Conservation (phyloP, 208 protist species). For the Borovskyia barvae region DNA sequence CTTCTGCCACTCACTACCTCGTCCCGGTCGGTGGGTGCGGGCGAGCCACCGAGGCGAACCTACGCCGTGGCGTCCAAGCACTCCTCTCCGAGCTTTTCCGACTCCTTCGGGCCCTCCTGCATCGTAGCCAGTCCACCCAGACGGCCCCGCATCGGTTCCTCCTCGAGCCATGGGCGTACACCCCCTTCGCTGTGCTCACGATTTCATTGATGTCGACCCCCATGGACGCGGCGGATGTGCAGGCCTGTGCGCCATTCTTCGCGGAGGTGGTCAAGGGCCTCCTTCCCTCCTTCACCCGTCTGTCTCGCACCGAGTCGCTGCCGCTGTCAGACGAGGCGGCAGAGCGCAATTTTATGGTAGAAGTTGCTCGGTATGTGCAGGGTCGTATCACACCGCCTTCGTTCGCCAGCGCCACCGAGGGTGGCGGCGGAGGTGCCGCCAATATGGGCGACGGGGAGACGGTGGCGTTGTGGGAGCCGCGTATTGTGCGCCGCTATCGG, state of each 20-base stretch:
- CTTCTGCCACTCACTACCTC: slow-evolving; percentile 39
- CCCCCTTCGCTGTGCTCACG: slow-evolving; percentile 43
- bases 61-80: slow-evolving; percentile 47
- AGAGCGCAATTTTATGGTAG: slow-evolving; percentile 23
- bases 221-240: slow-evolving; percentile 48
- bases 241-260: slow-evolving; percentile 34
- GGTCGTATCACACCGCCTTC: slow-evolving; percentile 1
- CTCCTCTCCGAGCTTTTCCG: slow-evolving; percentile 43
- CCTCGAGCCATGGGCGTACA: slow-evolving; percentile 58
- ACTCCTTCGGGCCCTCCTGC: slow-evolving; percentile 32
- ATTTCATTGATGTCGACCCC: slow-evolving; percentile 58
- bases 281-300: slow-evolving; percentile 53
- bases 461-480: slow-evolving; percentile 20
- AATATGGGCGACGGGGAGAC: slow-evolving; percentile 14
- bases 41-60: slow-evolving; percentile 28
- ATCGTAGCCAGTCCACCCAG: slow-evolving; percentile 26
- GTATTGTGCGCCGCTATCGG: slow-evolving; percentile 14
- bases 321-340: slow-evolving; percentile 21
- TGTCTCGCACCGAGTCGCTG: slow-evolving; percentile 51
- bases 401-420: neutral
- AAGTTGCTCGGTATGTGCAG: slow-evolving; percentile 21
- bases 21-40: slow-evolving; percentile 51
- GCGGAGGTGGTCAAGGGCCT: slow-evolving; percentile 38
- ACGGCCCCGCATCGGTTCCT: slow-evolving; percentile 55
- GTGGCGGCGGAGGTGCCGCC: neutral